Evolutionary conservation across 129 eudicot genomes (phyloP), one percentile per base, ranked within the genome.

Genomic region (Centella asiatica): DNA sequence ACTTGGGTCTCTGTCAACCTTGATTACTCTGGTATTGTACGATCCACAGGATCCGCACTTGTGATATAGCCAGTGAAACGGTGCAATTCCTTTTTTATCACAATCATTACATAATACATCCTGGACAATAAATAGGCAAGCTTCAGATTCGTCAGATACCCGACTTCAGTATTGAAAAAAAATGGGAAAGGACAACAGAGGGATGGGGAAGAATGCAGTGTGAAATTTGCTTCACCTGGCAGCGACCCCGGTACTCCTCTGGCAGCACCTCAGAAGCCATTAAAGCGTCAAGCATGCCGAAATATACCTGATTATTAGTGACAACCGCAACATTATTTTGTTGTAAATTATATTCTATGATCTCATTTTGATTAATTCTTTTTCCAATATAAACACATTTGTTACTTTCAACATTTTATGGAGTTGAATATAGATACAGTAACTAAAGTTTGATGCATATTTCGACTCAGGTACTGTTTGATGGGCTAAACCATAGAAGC

Each of bases 51-150:
- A 52, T 9, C 54, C 69, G 52, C 83, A 77, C 60, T 77, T 77
- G 69, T 77, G 83, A 66, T 77, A 77, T 31, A 77, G 64, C 83
- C 83, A 77, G 31, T 77, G 83, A 62, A 77, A 77, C 22, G 63
- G 67, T 20, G 78, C 72, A 22, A 48, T 18, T 27, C 83, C 75
- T 40, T 72, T 77, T 54, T 40, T 45, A 29, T 70, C 78, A 49
- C 83, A 77, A 54, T 77, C 83, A 57, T 77, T 77, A 68, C 83
- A 77, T 17, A 77, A 78, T 54, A 77, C 72, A 29, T 77, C 78
- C 83, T 77, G 75, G 14, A 64, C 14, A 33, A 36, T 5, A 3
- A 13, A 28, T 0, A 45, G 20, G 31, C 13, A n/a, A 46, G 17
- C 12, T 13, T 60, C 14, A 42, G 15, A 13, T 22, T 24, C 42